Percentiles rank a stretch among this genome's conserved stretches.
Conservation (phyloP, 768 basidiomycete genomes). For the Mycena metata region DNA sequence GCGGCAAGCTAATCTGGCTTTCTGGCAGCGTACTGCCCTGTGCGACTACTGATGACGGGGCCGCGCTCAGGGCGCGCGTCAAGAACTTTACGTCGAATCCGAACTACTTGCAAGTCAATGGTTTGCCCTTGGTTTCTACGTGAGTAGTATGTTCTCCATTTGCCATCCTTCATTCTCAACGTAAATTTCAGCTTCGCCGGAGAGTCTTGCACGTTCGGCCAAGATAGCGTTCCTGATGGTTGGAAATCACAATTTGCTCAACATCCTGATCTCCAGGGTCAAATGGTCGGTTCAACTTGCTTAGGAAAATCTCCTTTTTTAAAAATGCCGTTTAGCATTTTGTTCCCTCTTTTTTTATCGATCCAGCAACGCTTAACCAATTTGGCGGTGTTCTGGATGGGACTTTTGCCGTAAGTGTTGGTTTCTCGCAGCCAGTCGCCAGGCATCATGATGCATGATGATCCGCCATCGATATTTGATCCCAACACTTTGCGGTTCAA, state of each 20-base stretch:
- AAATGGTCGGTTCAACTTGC: constrained; percentile 45
- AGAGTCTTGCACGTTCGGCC: constrained; percentile 77
- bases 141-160: too few species aligned
- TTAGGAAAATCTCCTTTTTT: neutral
- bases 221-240: constrained; percentile 60
- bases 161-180: too few species aligned
- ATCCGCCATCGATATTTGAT: neutral
- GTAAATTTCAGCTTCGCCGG: constrained; percentile 63
- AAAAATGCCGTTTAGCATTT: constrained; percentile 55
- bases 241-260: constrained; percentile 70
- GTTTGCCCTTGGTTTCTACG: constrained; percentile 72
- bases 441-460: too few species aligned
- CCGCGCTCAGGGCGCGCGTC: constrained; percentile 66
- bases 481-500: neutral
- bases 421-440: neutral
- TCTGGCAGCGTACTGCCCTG: constrained; percentile 67
- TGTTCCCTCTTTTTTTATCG: constrained; percentile 79
- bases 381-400: constrained; percentile 68
- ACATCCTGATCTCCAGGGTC: constrained; percentile 59
- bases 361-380: constrained; percentile 60
- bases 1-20: constrained; percentile 7
- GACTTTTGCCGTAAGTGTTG: constrained; percentile 65
- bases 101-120: constrained; percentile 65
- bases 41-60: constrained; percentile 60
- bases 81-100: constrained; percentile 66